Conservation (phyloP, 345 rosid species). For the Lepidium africanum region DNA sequence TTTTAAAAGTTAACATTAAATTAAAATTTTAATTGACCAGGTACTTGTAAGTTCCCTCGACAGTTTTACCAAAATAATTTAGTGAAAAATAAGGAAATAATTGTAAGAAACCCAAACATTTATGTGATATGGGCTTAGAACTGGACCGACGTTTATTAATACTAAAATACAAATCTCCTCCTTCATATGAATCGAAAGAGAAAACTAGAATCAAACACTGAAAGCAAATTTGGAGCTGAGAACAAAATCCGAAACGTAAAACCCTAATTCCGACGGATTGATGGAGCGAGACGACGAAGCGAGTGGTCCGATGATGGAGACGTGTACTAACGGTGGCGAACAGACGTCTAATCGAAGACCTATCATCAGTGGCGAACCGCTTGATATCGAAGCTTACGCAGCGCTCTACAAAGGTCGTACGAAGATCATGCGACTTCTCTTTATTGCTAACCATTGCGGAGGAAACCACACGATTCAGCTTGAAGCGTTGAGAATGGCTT, state of each 20-base stretch:
- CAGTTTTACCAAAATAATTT: too few species aligned
- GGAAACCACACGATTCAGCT: slow-evolving; percentile 58
- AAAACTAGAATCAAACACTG: neutral
- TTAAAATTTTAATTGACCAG: too few species aligned
- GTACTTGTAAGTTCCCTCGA: too few species aligned
- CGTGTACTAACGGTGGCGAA: slow-evolving; percentile 62
- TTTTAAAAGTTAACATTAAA: too few species aligned
- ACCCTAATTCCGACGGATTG: slow-evolving; percentile 31
- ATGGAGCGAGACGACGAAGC: slow-evolving; percentile 79
- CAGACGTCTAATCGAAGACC: slow-evolving; percentile 44
- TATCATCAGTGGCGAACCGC: slow-evolving; percentile 73
- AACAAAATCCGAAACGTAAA: neutral
- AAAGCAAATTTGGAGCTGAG: neutral
- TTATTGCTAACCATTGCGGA: slow-evolving; percentile 71
- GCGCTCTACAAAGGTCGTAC: slow-evolving; percentile 81
- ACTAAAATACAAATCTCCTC: neutral
- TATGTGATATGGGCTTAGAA: slow-evolving; percentile 20
- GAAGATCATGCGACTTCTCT: slow-evolving; percentile 72
- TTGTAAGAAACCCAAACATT: slow-evolving; percentile 7
- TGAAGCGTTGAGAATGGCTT: slow-evolving; percentile 91
- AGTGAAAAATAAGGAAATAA: too few species aligned
- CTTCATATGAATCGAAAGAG: neutral
- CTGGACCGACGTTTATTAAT: slow-evolving; percentile 10
- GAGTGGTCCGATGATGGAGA: slow-evolving; percentile 42
- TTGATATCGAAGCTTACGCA: slow-evolving; percentile 92